These are phyloP conservation scores for Pyricularia sp. DNA, from an alignment of 2,329 filamentous ascomycete species.

Conservation along the genomic window DNA sequence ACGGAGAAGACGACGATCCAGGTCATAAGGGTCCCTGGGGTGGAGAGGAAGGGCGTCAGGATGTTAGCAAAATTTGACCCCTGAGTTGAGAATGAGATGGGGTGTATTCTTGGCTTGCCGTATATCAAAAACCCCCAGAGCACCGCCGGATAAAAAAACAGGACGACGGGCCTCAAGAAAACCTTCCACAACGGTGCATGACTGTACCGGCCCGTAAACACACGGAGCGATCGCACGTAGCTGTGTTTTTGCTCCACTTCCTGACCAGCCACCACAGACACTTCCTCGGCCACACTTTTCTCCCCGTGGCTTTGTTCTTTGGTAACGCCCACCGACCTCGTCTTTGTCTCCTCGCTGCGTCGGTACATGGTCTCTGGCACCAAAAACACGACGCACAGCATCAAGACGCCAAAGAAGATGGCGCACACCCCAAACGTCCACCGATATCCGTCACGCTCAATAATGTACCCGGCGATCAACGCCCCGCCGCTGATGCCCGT, in stretches of 20 bases:
- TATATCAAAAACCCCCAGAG: slow-evolving; percentile 40
- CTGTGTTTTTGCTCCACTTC: slow-evolving; percentile 20
- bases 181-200: slow-evolving; percentile 28
- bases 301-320: neutral
- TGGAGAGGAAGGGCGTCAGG: slow-evolving; percentile 9
- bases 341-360: slow-evolving; percentile 14
- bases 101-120: slow-evolving; percentile 19
- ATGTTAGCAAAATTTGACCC: neutral
- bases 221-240: slow-evolving; percentile 21
- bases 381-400: slow-evolving; percentile 33
- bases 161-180: slow-evolving; percentile 32
- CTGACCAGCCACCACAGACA: slow-evolving; percentile 5
- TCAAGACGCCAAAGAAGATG: slow-evolving; percentile 32
- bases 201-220: slow-evolving; percentile 26
- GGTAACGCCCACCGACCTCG: neutral
- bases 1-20: slow-evolving; percentile 32
- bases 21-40: slow-evolving; percentile 14
- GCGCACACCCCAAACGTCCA: slow-evolving; percentile 38
- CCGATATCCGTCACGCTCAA: slow-evolving; percentile 28
- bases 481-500: slow-evolving; percentile 29
- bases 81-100: neutral
- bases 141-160: slow-evolving; percentile 40
- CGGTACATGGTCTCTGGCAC: slow-evolving; percentile 41
- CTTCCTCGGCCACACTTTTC: slow-evolving; percentile 10
- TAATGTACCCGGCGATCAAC: slow-evolving; percentile 31